These are phyloP conservation scores for Dactylellina haptotyla DNA, from an alignment of 2,329 filamentous ascomycete genomes.

Conservation along the genomic window DNA sequence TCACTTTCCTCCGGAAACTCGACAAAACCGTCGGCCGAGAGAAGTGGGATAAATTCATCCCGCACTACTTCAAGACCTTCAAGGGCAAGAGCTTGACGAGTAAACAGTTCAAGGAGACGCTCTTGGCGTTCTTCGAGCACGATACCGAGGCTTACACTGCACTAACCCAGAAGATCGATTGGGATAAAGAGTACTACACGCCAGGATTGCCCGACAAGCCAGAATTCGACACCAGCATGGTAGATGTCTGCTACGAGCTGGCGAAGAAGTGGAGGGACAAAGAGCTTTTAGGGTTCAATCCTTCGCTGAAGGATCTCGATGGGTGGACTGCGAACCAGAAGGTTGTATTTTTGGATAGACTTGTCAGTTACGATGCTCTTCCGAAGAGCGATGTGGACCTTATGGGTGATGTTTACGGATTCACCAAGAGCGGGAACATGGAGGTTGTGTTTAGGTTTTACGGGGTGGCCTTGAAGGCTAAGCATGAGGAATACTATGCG, in stretches of 20 bases:
- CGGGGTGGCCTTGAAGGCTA: conserved; percentile 78
- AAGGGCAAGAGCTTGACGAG: conserved; percentile 88
- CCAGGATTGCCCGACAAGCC: conserved; percentile 86
- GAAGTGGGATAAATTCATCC: conserved; percentile 95
- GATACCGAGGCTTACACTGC: conserved; percentile 73
- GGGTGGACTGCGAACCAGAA: conserved; percentile 86
- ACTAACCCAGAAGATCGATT: conserved; percentile 76
- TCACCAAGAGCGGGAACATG: conserved; percentile 80
- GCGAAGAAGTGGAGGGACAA: conserved; percentile 79
- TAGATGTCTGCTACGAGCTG: conserved; percentile 83
- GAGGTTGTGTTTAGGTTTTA: conserved; percentile 86
- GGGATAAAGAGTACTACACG: conserved; percentile 88
- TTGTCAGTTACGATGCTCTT: conserved; percentile 76
- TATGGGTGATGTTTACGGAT: conserved; percentile 79
- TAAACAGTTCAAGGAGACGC: conserved; percentile 90
- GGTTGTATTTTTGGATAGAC: conserved; percentile 85
- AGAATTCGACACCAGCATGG: conserved; percentile 86
- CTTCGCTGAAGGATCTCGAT: conserved; percentile 74
- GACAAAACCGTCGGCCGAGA: conserved; percentile 84
- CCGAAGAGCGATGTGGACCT: conserved; percentile 72
- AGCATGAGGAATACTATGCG: conserved; percentile 74
- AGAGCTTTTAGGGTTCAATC: conserved; percentile 65
- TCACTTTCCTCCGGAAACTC: conserved; percentile 90
- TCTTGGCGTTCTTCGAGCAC: conserved; percentile 81
- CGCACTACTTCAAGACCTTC: conserved; percentile 90